Evolutionary conservation across 208 protist species (phyloP).

Genomic region (Angomonas desouzai): DNA sequence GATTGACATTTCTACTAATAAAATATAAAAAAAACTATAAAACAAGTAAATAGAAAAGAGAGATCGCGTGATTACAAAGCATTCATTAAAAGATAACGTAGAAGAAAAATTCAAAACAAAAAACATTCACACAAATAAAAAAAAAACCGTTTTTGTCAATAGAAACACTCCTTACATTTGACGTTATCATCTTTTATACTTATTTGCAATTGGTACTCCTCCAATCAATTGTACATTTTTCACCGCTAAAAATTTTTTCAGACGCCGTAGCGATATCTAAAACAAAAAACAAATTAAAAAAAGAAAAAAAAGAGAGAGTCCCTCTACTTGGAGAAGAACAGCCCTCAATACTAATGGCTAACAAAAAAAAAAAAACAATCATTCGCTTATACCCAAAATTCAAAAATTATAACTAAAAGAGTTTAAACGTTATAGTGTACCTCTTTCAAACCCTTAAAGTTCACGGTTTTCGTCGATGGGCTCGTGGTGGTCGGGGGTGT

Average conservation of each 20-base stretch:
- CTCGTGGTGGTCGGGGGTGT: constrained; percentile 15
- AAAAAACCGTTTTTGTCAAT: background rate
- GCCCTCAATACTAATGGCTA: background rate
- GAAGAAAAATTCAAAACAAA: constrained; percentile 10
- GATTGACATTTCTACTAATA: constrained; percentile 12
- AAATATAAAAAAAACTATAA: constrained; percentile 18
- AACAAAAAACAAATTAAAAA: constrained; percentile 15
- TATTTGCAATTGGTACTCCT: background rate
- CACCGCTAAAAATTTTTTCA: background rate
- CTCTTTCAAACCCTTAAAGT: background rate
- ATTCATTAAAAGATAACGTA: background rate
- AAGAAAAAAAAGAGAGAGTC: constrained; percentile 1
- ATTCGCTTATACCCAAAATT: background rate
- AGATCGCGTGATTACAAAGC: background rate
- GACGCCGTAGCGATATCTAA: background rate
- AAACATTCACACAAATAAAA: constrained; percentile 8
- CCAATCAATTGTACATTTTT: background rate
- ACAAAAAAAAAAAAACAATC: constrained; percentile 1
- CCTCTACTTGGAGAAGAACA: constrained; percentile 2
- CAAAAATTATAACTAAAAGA: too few species aligned
- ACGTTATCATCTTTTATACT: background rate
- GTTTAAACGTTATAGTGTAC: background rate
- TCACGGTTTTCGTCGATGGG: constrained; percentile 6
- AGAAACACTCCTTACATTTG: background rate
- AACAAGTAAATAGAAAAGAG: background rate